Evolutionary conservation across 2,329 filamentous ascomycete genomes (phyloP), one percentile per base, ranked within the genome.

Genomic region (Aspergillus eucalypticola): DNA sequence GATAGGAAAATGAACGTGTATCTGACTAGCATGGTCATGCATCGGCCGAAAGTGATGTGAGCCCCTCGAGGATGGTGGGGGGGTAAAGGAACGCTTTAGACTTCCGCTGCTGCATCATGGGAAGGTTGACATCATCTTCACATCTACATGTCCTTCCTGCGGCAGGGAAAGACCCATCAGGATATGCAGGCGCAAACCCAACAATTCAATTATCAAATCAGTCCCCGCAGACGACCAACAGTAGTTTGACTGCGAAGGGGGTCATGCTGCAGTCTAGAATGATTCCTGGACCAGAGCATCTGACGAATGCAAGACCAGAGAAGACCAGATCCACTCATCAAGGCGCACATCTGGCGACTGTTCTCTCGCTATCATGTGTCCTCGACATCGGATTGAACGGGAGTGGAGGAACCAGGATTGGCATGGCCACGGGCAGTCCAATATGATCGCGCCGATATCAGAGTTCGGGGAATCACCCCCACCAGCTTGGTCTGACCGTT

Each of bases 51-150:
- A 59, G 59, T 50, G 52, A 56, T 62, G 56, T 51, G 51, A 55
- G 59, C 15, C 56, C 58, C 63, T 35, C 11, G 32, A 35, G 32
- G 32, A 35, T 65, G 60, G 48, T 53, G 49, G 48, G 50, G 60
- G 66, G 65, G 60, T 8, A 42, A 13, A 44, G 41, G 19, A 21
- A 11, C 57, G 58, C 58, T 63, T 65, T 66, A 68, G 59, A 64
- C 62, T 66, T 60, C 63, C 60, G 59, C 59, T 62, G 54, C 53
- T 62, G 58, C 63, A 69, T 62, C 63, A 58, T 61, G 60, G 49
- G 62, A 63, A 56, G 50, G 54, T 63, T 69, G 67, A 69, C 66
- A 69, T 69, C 67, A 67, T 63, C 56, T 59, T 69, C 60, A 66
- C 62, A 60, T 60, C 56, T 63, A 53, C 56, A 53, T 54, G 51